phyloP scores from a whole-genome alignment of 2,329 filamentous ascomycete genomes.

The Raffaelea ambrosiae region DNA sequence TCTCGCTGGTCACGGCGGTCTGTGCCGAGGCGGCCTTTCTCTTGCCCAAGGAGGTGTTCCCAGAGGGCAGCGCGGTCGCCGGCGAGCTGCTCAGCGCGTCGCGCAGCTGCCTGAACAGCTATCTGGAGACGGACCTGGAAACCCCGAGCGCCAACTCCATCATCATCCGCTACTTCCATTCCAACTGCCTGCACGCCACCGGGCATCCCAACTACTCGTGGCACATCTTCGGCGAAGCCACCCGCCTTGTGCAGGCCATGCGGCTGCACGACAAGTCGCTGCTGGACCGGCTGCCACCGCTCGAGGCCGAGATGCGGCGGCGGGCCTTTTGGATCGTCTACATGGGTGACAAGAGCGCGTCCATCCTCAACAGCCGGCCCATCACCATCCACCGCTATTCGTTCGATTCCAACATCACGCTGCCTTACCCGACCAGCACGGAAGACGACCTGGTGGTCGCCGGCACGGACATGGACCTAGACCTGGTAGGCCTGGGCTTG shows the following conservation, averaged over 20 bases:
- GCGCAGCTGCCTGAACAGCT: background rate
- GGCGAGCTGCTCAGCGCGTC: background rate
- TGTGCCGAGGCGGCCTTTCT: background rate
- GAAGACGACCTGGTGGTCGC: too few species aligned
- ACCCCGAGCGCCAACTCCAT: slow-evolving; percentile 32
- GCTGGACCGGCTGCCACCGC: background rate
- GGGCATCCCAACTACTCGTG: slow-evolving; percentile 34
- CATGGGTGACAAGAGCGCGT: slow-evolving; percentile 30
- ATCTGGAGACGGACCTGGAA: slow-evolving; percentile 26
- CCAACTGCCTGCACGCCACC: slow-evolving; percentile 33
- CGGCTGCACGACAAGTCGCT: slow-evolving; percentile 25
- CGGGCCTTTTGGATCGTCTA: slow-evolving; percentile 30
- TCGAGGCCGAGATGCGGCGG: slow-evolving; percentile 23
- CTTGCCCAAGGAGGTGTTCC: background rate
- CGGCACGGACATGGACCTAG: too few species aligned
- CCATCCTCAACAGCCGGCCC: slow-evolving; percentile 29
- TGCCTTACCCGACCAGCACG: background rate
- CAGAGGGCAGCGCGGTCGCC: background rate
- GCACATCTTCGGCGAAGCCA: slow-evolving; percentile 36
- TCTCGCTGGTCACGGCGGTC: background rate
- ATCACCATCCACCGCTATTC: slow-evolving; percentile 35
- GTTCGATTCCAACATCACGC: slow-evolving; percentile 30
- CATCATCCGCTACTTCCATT: slow-evolving; percentile 34
- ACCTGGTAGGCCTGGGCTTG: too few species aligned
- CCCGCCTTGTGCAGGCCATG: slow-evolving; percentile 32